These are phyloP conservation scores for Trichoderma brevicompactum DNA, from an alignment of 2,329 filamentous ascomycete species.

Conservation along the genomic window DNA sequence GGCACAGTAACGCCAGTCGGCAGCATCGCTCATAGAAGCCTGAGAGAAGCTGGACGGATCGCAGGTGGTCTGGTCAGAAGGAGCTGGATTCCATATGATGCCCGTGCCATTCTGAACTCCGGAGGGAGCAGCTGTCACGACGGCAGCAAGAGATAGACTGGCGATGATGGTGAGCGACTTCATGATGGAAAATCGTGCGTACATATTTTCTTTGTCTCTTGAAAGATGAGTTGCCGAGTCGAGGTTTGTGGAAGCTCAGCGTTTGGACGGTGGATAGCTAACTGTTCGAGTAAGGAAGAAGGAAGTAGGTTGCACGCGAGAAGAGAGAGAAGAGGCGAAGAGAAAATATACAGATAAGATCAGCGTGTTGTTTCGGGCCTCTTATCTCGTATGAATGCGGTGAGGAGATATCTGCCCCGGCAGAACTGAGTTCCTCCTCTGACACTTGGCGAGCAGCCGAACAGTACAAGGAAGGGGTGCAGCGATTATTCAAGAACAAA, in stretches of 20 bases:
- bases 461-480: neutral
- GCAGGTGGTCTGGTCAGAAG: slow-evolving; percentile 36
- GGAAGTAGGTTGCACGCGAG: neutral
- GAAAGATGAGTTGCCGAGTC: neutral
- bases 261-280: neutral
- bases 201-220: neutral
- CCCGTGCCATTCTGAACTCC: slow-evolving; percentile 30
- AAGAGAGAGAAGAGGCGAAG: neutral
- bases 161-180: slow-evolving; percentile 2
- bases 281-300: neutral
- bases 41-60: slow-evolving; percentile 36
- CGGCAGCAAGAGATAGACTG: slow-evolving; percentile 4
- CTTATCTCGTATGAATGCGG: slow-evolving; percentile 16
- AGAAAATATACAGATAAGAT: neutral
- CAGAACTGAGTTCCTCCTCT: slow-evolving; percentile 11
- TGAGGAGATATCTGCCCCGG: slow-evolving; percentile 13
- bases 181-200: slow-evolving; percentile 6
- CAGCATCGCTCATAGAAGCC: slow-evolving; percentile 33
- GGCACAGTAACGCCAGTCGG: slow-evolving; percentile 41
- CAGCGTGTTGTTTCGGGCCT: neutral
- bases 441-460: neutral
- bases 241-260: neutral
- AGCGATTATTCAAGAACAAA: neutral
- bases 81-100: slow-evolving; percentile 37
- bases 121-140: slow-evolving; percentile 21